Evolutionary conservation across 2,329 filamentous ascomycete species (phyloP).

Genomic region (Achaetomium macrosporum): DNA sequence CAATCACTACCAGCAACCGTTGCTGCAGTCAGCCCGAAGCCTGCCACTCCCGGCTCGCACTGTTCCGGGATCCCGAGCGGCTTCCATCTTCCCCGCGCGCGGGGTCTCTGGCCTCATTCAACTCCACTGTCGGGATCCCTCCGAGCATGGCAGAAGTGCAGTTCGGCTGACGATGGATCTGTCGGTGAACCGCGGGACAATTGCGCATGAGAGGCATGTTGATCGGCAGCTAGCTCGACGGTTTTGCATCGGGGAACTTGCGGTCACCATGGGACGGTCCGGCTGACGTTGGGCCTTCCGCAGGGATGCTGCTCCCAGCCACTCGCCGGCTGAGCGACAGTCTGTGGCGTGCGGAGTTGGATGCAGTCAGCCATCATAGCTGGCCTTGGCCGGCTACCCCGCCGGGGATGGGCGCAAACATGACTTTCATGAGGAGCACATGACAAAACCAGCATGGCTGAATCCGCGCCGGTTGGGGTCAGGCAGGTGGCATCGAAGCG

Average conservation of each 20-base stretch:
- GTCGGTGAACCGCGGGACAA: background rate
- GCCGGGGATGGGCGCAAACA: constrained; percentile 10
- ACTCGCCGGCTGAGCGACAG: background rate
- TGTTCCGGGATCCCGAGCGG: constrained; percentile 1
- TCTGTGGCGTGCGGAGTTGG: constrained; percentile 10
- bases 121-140: background rate
- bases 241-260: constrained; percentile 9
- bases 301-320: background rate
- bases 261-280: constrained; percentile 21
- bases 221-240: constrained; percentile 16
- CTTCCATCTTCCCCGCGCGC: background rate
- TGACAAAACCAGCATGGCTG: constrained; percentile 15
- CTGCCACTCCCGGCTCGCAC: background rate
- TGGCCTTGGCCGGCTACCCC: constrained; percentile 13
- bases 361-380: constrained; percentile 1
- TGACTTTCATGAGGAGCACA: constrained; percentile 18
- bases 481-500: background rate
- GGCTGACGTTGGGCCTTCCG: constrained; percentile 9
- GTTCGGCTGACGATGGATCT: constrained; percentile 1
- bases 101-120: background rate
- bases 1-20: background rate
- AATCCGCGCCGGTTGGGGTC: constrained; percentile 1
- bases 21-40: constrained; percentile 8
- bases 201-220: constrained; percentile 11
- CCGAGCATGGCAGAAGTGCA: constrained; percentile 6